These are phyloP conservation scores for Metschnikowia koreensis DNA, from an alignment of 805 yeast genomes.

Conservation along the genomic window DNA sequence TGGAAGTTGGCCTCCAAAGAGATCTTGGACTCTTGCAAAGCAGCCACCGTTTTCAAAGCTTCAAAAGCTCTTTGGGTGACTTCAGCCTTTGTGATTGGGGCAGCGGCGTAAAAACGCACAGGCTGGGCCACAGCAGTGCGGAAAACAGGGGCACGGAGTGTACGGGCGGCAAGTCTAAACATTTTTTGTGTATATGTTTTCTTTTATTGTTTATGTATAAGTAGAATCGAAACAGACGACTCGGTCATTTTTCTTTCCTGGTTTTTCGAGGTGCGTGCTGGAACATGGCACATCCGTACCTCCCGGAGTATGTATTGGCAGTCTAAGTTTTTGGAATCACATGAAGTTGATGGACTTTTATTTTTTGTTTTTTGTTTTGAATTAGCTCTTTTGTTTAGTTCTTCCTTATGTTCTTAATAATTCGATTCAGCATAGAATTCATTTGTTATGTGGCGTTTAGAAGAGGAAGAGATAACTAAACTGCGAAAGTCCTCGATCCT, in stretches of 20 bases:
- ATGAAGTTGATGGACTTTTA: no score
- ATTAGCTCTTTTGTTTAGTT: no score
- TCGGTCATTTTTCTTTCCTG: background rate
- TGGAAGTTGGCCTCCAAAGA: slow-evolving; percentile 52
- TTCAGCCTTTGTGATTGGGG: slow-evolving; percentile 70
- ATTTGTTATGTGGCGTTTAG: no score
- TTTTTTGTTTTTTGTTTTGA: no score
- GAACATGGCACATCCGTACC: no score
- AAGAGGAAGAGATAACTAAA: no score
- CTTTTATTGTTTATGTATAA: background rate
- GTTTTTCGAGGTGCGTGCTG: background rate
- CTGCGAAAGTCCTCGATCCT: no score
- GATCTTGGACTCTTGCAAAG: slow-evolving; percentile 45
- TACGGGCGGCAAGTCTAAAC: slow-evolving; percentile 58
- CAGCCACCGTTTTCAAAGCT: slow-evolving; percentile 61
- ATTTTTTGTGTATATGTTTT: slow-evolving; percentile 22
- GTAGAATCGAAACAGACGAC: background rate
- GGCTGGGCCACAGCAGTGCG: slow-evolving; percentile 32
- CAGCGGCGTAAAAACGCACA: slow-evolving; percentile 56
- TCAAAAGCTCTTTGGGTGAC: slow-evolving; percentile 79
- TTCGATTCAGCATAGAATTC: no score
- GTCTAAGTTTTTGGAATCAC: no score
- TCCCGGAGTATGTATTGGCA: no score
- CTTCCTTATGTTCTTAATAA: no score
- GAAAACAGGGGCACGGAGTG: slow-evolving; percentile 34